Evolutionary conservation across 768 basidiomycete genomes (phyloP).

Genomic region (Galerina marginata): DNA sequence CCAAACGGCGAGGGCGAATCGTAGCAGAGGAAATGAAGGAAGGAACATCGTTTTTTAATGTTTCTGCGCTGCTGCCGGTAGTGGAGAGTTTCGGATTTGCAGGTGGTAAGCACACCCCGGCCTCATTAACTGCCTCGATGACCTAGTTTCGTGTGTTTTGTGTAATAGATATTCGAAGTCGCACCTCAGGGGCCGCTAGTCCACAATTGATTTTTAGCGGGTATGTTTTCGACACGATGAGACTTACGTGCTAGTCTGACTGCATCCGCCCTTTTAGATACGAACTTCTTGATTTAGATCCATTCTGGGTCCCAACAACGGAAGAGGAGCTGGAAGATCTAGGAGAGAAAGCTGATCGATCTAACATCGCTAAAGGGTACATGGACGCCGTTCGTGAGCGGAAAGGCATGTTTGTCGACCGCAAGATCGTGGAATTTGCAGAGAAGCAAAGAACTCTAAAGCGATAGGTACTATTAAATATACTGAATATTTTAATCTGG

Average conservation of each 20-base stretch:
- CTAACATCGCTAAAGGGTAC: conserved; percentile 92
- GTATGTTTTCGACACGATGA: conserved; percentile 45
- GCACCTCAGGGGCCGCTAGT: conserved; percentile 95
- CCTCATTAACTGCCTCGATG: not conserved
- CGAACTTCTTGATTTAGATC: conserved; percentile 92
- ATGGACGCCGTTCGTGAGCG: conserved; percentile 90
- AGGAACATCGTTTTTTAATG: conserved; percentile 92
- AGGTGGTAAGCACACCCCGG: conserved; percentile 64
- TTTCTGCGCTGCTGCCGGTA: conserved; percentile 89
- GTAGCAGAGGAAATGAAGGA: conserved; percentile 99
- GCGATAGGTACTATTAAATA: conserved; percentile 39
- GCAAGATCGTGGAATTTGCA: conserved; percentile 93
- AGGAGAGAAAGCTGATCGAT: conserved; percentile 93
- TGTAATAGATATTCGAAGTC: conserved; percentile 87
- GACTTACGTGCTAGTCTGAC: not conserved
- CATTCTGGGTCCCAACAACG: conserved; percentile 98
- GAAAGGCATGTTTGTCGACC: conserved; percentile 95
- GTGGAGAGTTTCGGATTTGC: conserved; percentile 98
- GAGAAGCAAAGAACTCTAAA: conserved; percentile 96
- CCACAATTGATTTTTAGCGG: conserved; percentile 98
- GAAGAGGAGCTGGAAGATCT: conserved; percentile 97
- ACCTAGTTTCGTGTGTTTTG: not conserved
- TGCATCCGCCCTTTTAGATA: conserved; percentile 55
- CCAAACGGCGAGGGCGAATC: conserved; percentile 88
- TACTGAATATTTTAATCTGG: too few species aligned